Base-by-base conservation (phyloP, 1,284 basidiomycete species). In the Ustanciosporium gigantosporum region DNA sequence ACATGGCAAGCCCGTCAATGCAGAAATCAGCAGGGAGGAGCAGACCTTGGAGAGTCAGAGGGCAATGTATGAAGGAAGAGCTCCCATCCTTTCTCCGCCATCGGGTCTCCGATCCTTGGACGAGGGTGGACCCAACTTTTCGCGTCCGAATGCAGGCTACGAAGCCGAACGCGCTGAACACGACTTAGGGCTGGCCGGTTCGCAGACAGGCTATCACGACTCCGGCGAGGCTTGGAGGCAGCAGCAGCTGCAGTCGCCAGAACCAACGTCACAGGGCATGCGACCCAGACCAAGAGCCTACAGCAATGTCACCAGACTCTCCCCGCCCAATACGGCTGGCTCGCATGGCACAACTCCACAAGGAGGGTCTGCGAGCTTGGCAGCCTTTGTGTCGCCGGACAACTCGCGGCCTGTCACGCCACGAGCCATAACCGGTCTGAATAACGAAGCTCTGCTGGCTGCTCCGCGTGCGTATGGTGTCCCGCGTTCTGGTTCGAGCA, bases 31-130 rank as follows among this genome's bases (percentile, higher is more conserved):
- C n/a, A 42, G 38, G 21, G 59, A 67, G 14, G 60, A 53, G 36
- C 41, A 55, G 52, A 43, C 44, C 20, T 25, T 64, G 20, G 59
- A 62, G 41, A 24, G 49, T 3, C 65, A 67, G 43, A 41, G 55
- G n/a, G 60, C 60, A 25, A 60, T 67, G 50, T 59, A 59, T 40
- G 60, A 67, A 23, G 62, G 45, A 37, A 41, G 49, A 29, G 27
- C 27, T 29, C 9, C n/a, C 11, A n/a, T n/a, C n/a, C n/a, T 32
- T 21, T 43, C 35, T 40, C n/a, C n/a, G n/a, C 27, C 27, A 9
- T n/a, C 27, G 9, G 11, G n/a, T 29, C 27, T 29, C n/a, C 27
- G 27, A 29, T 29, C 27, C n/a, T 11, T 11, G 11, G 27, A 29
- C 27, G 27, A 29, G n/a, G n/a, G 27, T 11, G 11, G 9, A 9